These are phyloP conservation scores for Eragrostis tef DNA, from an alignment of 202 grass and related monocot species.

Conservation along the genomic window DNA sequence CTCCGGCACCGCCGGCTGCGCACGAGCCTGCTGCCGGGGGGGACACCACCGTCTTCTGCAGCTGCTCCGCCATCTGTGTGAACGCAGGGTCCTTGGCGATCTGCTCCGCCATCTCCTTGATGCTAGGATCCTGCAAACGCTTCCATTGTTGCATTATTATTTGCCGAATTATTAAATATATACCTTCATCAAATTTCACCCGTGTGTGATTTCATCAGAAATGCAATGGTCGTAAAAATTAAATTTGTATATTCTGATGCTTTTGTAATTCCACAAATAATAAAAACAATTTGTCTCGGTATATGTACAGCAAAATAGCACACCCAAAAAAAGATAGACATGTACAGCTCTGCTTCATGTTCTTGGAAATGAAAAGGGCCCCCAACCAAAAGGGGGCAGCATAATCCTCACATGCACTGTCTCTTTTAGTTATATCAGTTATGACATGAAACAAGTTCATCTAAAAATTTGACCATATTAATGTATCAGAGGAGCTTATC, in stretches of 20 bases:
- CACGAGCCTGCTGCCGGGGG: slow-evolving; percentile 39
- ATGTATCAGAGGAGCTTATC: not conserved
- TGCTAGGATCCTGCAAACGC: slow-evolving; percentile 66
- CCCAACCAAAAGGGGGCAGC: not conserved
- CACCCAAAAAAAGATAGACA: not conserved
- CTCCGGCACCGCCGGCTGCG: slow-evolving; percentile 21
- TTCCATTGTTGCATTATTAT: not conserved
- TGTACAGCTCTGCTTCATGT: not conserved
- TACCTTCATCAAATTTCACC: too few species aligned
- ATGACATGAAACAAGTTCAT: not conserved
- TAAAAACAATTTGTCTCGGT: too few species aligned
- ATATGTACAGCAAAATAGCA: too few species aligned
- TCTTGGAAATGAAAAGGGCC: not conserved
- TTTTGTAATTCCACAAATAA: not conserved
- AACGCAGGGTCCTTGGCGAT: slow-evolving; percentile 94
- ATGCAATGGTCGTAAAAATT: not conserved
- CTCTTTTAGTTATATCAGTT: not conserved
- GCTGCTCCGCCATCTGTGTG: slow-evolving; percentile 92
- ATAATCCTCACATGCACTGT: not conserved
- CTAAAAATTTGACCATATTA: not conserved
- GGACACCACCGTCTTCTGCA: slow-evolving; percentile 74
- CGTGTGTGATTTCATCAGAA: too few species aligned
- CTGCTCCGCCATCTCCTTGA: slow-evolving; percentile 98
- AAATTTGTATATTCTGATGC: too few species aligned
- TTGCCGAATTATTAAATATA: not conserved